phyloP scores from a whole-genome alignment of 768 basidiomycete genomes.

The Tulasnella calospora region DNA sequence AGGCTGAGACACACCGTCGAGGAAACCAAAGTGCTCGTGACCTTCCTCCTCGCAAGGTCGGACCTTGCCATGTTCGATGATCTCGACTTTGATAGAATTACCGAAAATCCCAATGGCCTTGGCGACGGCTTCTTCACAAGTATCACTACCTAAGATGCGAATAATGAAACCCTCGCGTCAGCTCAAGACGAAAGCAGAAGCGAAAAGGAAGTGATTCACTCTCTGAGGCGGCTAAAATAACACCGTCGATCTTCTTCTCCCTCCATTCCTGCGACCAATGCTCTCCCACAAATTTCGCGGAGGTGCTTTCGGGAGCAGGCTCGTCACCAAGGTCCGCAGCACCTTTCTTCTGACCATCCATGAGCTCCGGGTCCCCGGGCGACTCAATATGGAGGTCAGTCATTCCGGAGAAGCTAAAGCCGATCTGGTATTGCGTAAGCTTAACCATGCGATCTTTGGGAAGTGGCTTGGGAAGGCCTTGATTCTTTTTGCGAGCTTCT shows the following conservation, averaged over 20 bases:
- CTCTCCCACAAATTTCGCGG: not conserved
- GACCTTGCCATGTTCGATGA: not conserved
- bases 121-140: not conserved
- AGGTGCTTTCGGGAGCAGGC: not conserved
- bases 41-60: slow-evolving; percentile 4
- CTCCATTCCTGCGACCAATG: not conserved
- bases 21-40: slow-evolving; percentile 24
- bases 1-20: slow-evolving; percentile 22
- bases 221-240: slow-evolving; percentile 16
- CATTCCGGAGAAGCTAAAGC: not conserved
- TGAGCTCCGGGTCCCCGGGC: not conserved
- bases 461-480: not conserved
- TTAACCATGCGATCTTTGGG: slow-evolving; percentile 1
- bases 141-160: not conserved
- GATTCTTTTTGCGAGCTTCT: not conserved
- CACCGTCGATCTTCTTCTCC: slow-evolving; percentile 19
- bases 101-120: not conserved
- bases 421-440: slow-evolving; percentile 9
- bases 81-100: slow-evolving; percentile 9
- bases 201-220: not conserved
- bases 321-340: not conserved
- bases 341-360: not conserved
- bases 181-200: too few relatives aligned
- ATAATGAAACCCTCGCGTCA: not conserved
- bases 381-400: not conserved